Evolutionary conservation across 805 yeast genomes (phyloP).

Genomic region (Nakazawaea sp.): DNA sequence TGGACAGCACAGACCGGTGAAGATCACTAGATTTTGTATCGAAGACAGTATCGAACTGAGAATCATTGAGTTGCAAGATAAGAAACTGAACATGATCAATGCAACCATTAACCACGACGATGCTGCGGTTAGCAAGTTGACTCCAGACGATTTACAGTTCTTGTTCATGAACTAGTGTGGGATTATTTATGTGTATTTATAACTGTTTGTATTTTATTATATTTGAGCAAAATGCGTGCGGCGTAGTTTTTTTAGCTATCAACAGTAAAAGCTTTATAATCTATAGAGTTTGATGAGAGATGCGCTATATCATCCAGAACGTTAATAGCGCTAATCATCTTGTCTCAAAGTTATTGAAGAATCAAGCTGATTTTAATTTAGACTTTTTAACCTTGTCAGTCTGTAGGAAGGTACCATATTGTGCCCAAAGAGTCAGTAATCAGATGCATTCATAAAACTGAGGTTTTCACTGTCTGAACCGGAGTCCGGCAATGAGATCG

Average conservation of each 20-base stretch:
- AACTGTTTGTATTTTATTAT: neutral
- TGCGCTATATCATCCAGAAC: too few relatives aligned
- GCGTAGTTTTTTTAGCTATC: neutral
- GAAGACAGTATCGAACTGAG: constrained; percentile 97
- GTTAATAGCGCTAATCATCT: too few relatives aligned
- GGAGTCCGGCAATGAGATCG: too few relatives aligned
- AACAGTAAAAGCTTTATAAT: neutral
- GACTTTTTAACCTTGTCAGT: too few relatives aligned
- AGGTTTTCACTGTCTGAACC: too few relatives aligned
- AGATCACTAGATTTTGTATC: constrained; percentile 86
- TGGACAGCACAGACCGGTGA: constrained; percentile 92
- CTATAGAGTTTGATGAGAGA: too few relatives aligned
- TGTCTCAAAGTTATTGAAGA: too few relatives aligned
- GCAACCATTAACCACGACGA: constrained; percentile 95
- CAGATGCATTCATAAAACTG: too few relatives aligned
- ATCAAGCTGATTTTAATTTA: too few relatives aligned
- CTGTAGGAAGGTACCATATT: too few relatives aligned
- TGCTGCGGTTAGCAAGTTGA: constrained; percentile 78
- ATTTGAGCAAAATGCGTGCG: too few relatives aligned
- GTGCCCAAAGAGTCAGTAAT: too few relatives aligned
- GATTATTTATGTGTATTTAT: neutral
- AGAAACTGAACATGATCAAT: constrained; percentile 96
- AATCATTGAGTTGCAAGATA: constrained; percentile 92
- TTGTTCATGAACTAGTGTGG: constrained; percentile 65
- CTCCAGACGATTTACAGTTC: constrained; percentile 93